Evolutionary conservation across 768 basidiomycete species (phyloP).

Genomic region (Russula olivacea): DNA sequence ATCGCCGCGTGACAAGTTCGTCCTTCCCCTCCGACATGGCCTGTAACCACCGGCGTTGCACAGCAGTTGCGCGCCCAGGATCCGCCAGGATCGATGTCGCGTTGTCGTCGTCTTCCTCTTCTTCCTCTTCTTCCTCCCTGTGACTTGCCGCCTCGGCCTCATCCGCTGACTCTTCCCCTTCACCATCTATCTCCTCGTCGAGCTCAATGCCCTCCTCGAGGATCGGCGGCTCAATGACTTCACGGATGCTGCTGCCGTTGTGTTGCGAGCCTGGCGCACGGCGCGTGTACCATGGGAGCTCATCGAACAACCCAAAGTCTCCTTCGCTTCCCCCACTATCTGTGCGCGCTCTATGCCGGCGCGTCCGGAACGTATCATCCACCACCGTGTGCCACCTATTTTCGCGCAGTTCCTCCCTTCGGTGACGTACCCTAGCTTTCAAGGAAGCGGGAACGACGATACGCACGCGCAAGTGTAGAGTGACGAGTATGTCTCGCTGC

Average conservation of each 20-base stretch:
- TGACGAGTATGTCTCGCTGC: constrained; percentile 76
- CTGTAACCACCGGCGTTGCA: constrained; percentile 79
- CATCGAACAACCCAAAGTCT: constrained; percentile 16
- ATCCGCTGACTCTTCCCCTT: constrained; percentile 29
- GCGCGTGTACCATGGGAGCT: constrained; percentile 39
- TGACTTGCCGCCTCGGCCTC: constrained; percentile 31
- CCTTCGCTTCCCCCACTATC: constrained; percentile 13
- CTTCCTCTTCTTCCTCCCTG: constrained; percentile 35
- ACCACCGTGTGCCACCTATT: constrained; percentile 32
- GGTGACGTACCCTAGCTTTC: constrained; percentile 58
- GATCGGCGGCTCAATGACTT: constrained; percentile 32
- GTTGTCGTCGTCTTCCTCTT: constrained; percentile 43
- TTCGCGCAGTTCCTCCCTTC: constrained; percentile 34
- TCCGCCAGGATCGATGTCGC: constrained; percentile 70
- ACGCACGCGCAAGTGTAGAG: constrained; percentile 80
- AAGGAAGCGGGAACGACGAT: constrained; percentile 72
- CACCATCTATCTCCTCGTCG: constrained; percentile 29
- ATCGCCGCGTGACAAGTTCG: constrained; percentile 58
- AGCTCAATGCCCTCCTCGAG: constrained; percentile 33
- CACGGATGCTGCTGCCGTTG: constrained; percentile 24
- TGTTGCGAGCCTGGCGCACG: constrained; percentile 38
- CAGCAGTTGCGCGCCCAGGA: constrained; percentile 72
- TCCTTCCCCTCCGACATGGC: constrained; percentile 87
- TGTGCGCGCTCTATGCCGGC: constrained; percentile 2
- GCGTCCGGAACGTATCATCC: constrained; percentile 4